Base-by-base conservation (phyloP, 78 protist genomes). In the Anaeramoeba flamelloides region DNA sequence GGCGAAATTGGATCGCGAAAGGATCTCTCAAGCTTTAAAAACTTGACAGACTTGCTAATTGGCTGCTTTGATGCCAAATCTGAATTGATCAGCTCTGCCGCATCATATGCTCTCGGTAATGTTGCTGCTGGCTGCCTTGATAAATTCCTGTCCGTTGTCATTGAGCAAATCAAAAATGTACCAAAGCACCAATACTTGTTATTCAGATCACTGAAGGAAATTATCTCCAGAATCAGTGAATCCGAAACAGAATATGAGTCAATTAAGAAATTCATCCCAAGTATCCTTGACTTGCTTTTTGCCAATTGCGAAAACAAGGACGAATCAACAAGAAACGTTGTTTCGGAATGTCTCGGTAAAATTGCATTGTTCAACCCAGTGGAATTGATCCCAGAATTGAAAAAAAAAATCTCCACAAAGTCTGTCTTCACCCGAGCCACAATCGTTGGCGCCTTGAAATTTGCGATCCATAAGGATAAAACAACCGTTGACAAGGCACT, bases 321-420 rank as follows among this genome's bases (percentile, higher is more conserved):
- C 38, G 97, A 93, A 39, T 94, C 95, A 75, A 88, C 87, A n/a
- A 90, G 93, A 80, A 92, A 80, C 40, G 83, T 93, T 26, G 94
- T 90, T 34, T 85, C 94, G 1, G 97, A 93, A 30, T 93, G 97
- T 80, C 81, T 93, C 4, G 97, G 97, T 39, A 84, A 86, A 77
- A 85, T 93, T 34, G 74, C 91, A 22, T 79, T 88, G 36, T 75
- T 89, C n/a, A 33, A 41, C 30, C 93, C 94, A 36, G 78, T 36
- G n/a, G 78, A 33, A 1, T 81, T 89, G 82, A 74, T 91, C 34
- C 87, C 88, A 33, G 41, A 3, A 75, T n/a, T 93, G 32, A 33
- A 36, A 22, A 81, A 17, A 30, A 64, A 74, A 33, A 69, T 39
- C 3, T 36, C 31, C 31, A 36, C 0, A 22, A 33, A 26, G 1